Conservation (phyloP, 257 asterid genomes). For the Nicotiana noctiflora region DNA sequence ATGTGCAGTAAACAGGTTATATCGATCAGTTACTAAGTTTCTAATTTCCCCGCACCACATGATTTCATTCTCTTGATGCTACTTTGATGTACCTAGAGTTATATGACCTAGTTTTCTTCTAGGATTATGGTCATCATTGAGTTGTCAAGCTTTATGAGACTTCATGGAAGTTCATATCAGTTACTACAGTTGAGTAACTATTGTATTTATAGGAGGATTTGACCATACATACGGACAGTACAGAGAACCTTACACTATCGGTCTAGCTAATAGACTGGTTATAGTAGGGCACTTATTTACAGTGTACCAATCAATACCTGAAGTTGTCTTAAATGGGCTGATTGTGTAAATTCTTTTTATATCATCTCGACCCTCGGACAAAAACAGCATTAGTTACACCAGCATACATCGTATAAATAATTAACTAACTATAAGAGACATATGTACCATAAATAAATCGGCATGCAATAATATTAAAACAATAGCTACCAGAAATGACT, state of each 20-base stretch:
- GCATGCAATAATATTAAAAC: too few species aligned
- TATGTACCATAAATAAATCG: too few species aligned
- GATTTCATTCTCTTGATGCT: neutral
- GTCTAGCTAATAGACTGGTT: neutral
- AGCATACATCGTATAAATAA: too few species aligned
- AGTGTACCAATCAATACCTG: neutral
- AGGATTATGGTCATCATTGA: neutral
- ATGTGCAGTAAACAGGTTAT: slow-evolving; percentile 28
- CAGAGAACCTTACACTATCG: neutral
- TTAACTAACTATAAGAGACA: too few species aligned
- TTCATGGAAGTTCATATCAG: too few species aligned
- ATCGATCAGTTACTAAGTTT: neutral
- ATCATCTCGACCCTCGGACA: too few species aligned
- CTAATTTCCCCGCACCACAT: neutral
- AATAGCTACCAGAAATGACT: too few species aligned
- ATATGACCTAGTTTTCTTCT: neutral
- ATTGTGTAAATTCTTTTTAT: neutral
- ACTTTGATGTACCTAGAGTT: neutral
- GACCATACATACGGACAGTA: neutral
- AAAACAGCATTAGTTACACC: too few species aligned
- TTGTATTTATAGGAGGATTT: too few species aligned
- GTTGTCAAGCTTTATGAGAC: neutral
- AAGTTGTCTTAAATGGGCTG: neutral
- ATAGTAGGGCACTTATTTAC: neutral
- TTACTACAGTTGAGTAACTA: too few species aligned